A percentile compares a stretch with the other conserved stretches of the same genome.
These are phyloP conservation scores for Penicillium diatomitis DNA, from an alignment of 495 filamentous ascomycete genomes.

Conservation along the genomic window DNA sequence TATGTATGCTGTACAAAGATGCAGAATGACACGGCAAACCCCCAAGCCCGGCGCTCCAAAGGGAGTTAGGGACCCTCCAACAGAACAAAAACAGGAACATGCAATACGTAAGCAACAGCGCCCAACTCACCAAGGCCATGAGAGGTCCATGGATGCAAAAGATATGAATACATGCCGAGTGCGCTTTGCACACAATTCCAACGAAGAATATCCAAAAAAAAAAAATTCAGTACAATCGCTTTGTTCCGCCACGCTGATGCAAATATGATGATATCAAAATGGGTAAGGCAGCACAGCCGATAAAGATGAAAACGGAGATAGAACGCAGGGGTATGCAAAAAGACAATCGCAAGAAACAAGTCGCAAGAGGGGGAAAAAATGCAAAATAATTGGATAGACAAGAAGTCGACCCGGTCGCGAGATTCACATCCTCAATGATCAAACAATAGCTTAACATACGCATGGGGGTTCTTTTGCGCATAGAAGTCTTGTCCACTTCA, in stretches of 20 bases:
- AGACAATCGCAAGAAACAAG: no score
- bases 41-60: no score
- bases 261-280: slow-evolving; percentile 6
- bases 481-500: background rate
- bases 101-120: background rate
- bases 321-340: no score
- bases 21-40: no score
- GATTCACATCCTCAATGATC: background rate
- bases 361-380: slow-evolving; percentile 1
- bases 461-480: no score
- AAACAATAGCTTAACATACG: background rate
- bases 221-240: slow-evolving; percentile 1
- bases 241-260: slow-evolving; percentile 25
- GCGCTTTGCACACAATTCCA: slow-evolving; percentile 1
- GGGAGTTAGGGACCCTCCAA: no score
- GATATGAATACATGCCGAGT: background rate
- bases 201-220: slow-evolving; percentile 8
- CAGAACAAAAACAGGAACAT: background rate
- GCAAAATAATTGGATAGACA: no score
- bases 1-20: no score
- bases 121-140: no score
- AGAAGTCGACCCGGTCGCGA: no score
- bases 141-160: background rate
- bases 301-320: no score
- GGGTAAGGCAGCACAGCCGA: background rate